Conservation (phyloP, 192 early-diverging fungal genomes). For the Coemansia asiatica region DNA sequence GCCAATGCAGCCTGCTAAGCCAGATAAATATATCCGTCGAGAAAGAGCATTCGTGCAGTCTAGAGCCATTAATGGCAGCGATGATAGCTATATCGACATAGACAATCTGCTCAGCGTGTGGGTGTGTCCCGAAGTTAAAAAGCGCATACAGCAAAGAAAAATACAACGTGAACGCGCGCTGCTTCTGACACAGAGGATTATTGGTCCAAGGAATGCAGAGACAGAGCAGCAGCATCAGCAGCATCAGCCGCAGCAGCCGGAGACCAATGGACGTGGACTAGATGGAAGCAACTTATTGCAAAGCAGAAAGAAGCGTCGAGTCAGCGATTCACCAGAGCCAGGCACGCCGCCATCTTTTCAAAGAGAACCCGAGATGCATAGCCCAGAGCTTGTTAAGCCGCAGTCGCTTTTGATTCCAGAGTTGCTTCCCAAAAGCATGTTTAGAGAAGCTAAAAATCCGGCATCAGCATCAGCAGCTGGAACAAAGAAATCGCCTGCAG, state of each 20-base stretch:
- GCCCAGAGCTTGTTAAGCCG: conserved; percentile 24
- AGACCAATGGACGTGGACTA: conserved; percentile 3
- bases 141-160: conserved; percentile 6
- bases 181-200: conserved; percentile 21
- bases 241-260: background rate
- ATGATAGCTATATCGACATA: background rate
- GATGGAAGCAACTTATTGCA: too few relatives aligned
- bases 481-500: too few relatives aligned
- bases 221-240: too few relatives aligned
- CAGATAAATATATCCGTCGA: background rate
- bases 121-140: conserved; percentile 34
- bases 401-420: conserved; percentile 47
- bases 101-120: conserved; percentile 18
- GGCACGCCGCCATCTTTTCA: background rate
- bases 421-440: conserved; percentile 44
- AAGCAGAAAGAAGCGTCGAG: conserved; percentile 26
- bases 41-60: background rate
- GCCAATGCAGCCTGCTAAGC: conserved; percentile 10
- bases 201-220: too few relatives aligned
- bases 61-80: background rate
- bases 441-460: background rate
- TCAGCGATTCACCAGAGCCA: conserved; percentile 1
- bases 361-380: background rate
- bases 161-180: conserved; percentile 23
- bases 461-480: background rate